A percentile compares a stretch with the other conserved stretches of the same genome.
phyloP scores from a whole-genome alignment of 305 asterid species.

The Fraxinus latifolia region DNA sequence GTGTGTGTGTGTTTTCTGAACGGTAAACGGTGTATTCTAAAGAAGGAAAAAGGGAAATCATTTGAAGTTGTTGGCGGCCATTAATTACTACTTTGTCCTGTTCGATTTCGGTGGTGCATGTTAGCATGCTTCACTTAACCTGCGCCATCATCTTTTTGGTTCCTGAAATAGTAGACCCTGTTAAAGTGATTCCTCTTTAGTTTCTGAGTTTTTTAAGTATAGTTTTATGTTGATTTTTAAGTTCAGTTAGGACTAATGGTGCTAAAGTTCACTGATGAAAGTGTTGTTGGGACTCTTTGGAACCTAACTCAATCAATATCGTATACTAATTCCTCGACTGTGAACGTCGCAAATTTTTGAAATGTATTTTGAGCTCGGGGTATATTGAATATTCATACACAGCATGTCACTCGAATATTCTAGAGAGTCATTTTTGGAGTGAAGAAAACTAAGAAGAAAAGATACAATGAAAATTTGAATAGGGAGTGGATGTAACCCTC shows the following conservation, averaged over 20 bases:
- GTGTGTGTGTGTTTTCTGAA: not conserved
- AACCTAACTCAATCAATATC: not conserved
- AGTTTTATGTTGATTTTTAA: not conserved
- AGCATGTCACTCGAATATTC: not conserved
- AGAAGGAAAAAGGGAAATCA: not conserved
- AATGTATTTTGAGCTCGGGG: not conserved
- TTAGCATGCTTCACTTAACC: slow-evolving; percentile 18
- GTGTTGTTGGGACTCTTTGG: not conserved
- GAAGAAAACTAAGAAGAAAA: not conserved
- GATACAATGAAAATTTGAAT: not conserved
- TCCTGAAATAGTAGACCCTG: not conserved
- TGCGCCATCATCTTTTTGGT: slow-evolving; percentile 10
- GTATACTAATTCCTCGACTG: not conserved
- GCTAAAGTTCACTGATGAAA: not conserved
- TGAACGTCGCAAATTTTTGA: not conserved
- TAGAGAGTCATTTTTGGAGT: not conserved
- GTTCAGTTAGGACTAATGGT: not conserved
- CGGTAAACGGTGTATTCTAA: not conserved
- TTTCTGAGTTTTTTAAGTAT: not conserved
- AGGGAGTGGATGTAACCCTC: not conserved
- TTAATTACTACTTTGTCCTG: not conserved
- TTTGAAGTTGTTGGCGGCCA: not conserved
- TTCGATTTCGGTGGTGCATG: slow-evolving; percentile 17
- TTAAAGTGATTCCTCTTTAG: not conserved
- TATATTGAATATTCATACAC: not conserved